Evolutionary conservation across 768 basidiomycete genomes (phyloP), one percentile per base, ranked within the genome.

Genomic region (Mycena kentingensis): DNA sequence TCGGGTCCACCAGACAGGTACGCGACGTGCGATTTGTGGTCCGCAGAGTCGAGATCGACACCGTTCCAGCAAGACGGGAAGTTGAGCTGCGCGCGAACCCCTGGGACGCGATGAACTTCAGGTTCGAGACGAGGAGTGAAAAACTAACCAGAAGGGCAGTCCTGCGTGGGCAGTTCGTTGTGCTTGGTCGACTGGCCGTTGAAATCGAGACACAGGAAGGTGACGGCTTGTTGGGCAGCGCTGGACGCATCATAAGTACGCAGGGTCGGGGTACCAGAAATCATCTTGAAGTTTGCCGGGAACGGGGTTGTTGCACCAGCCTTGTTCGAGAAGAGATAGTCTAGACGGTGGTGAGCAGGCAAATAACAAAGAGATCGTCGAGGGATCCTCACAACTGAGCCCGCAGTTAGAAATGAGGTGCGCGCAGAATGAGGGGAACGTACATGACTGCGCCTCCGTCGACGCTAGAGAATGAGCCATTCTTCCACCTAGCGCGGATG

Each of bases 31-130:
- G 76, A 77, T 59, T 80, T 78, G 62, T 82, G 80, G 62, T 81
- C 74, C 8, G 71, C 38, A 12, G 78, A 80, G 60, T 81, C 79
- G 31, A 62, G 27, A 61, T 80, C 77, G 74, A 75, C 74, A 54
- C 80, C 80, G 60, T 82, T 76, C 80, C 80, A 82, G 63, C 80
- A 82, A 52, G 75, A 79, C 7, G 74, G 77, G 67, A 80, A 78
- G 58, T 78, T 79, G 36, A 39, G n/a, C 77, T 80, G 46, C 41
- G 15, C 43, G 12, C 22, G 16, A 42, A 46, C 34, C n/a, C 38
- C 11, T 19, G 27, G 43, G 37, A 36, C 10, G 31, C 29, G 15
- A 26, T n/a, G n/a, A n/a, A n/a, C n/a, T n/a, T n/a, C n/a, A n/a
- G n/a, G n/a, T n/a, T n/a, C 13, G 39, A 41, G 41, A 28, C 5